Evolutionary conservation across 2,329 filamentous ascomycete species (phyloP).

Genomic region (Drechmeria coniospora): DNA sequence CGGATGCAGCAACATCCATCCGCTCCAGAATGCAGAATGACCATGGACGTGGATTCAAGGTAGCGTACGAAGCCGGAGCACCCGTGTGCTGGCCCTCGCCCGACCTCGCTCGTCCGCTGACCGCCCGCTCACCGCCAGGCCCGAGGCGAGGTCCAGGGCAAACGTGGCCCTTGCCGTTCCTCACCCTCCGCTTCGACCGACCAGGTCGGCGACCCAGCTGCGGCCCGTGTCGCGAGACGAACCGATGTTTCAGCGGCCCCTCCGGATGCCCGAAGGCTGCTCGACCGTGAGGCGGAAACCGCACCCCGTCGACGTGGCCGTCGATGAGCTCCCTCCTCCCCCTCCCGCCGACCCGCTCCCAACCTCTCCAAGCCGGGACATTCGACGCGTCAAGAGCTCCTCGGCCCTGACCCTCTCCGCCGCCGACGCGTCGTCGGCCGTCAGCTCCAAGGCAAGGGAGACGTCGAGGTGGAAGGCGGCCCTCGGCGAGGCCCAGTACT

Average conservation of each 20-base stretch:
- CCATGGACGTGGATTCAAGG: no score
- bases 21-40: no score
- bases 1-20: no score
- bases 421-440: neutral
- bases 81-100: no score
- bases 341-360: no score
- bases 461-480: conserved; percentile 29
- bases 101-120: no score
- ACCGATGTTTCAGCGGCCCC: no score
- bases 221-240: neutral
- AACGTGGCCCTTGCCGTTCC: neutral
- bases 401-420: conserved; percentile 11
- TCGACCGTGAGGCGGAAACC: neutral
- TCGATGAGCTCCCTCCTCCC: neutral
- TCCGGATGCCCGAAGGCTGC: no score
- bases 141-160: no score
- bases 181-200: conserved; percentile 5
- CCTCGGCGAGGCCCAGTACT: conserved; percentile 44
- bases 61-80: no score
- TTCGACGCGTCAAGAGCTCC: conserved; percentile 17
- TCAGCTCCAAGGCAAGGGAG: conserved; percentile 3
- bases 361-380: neutral
- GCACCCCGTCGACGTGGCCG: neutral
- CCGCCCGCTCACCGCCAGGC: no score
- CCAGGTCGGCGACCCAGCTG: conserved; percentile 6